Conservation (phyloP, 352 stramenopile species). For the Lagenidium giganteum region DNA sequence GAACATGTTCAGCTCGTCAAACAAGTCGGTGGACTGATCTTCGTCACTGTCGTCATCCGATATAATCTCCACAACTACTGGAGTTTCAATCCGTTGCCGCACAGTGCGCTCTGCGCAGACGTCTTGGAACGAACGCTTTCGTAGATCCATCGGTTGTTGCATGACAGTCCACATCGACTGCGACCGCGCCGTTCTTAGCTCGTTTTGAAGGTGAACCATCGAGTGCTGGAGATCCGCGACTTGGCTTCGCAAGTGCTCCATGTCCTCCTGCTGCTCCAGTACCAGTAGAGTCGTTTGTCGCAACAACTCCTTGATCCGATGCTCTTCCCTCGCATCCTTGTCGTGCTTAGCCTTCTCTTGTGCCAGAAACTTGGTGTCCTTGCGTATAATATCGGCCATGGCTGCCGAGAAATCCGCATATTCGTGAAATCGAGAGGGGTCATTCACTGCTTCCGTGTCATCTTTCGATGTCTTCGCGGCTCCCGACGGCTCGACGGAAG, state of each 20-base stretch:
- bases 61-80: too few relatives aligned
- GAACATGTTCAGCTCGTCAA: constrained; percentile 20
- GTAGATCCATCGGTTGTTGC: too few relatives aligned
- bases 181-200: background rate
- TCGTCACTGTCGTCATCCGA: background rate
- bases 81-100: too few relatives aligned
- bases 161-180: too few relatives aligned
- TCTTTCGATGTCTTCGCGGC: too few relatives aligned
- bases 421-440: background rate
- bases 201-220: constrained; percentile 2
- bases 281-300: constrained; percentile 13
- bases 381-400: constrained; percentile 6
- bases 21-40: too few relatives aligned
- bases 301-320: constrained; percentile 8
- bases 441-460: too few relatives aligned
- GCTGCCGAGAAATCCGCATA: constrained; percentile 10
- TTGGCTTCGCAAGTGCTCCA: constrained; percentile 5
- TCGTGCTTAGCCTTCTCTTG: constrained; percentile 1
- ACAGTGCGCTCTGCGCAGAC: too few relatives aligned
- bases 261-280: constrained; percentile 15
- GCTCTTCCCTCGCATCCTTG: constrained; percentile 5
- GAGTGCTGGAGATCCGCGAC: constrained; percentile 3
- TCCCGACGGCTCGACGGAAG: too few relatives aligned
- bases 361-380: constrained; percentile 9
- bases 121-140: too few relatives aligned